Conservation (phyloP, 495 filamentous ascomycete genomes). For the Lentithecium fluviatile region DNA sequence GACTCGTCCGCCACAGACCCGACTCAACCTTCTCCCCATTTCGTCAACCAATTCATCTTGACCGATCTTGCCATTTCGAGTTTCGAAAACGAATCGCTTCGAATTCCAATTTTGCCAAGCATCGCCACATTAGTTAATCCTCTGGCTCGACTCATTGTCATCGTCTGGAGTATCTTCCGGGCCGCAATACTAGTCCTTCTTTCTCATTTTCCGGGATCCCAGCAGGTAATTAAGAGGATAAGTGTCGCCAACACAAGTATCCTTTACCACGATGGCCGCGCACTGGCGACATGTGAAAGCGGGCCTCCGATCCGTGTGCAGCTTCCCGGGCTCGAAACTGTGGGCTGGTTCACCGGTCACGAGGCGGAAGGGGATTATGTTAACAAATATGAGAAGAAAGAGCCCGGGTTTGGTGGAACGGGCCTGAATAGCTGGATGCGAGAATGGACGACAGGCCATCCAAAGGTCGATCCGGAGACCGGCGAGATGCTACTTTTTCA, state of each 20-base stretch:
- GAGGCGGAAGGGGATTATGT: slow-evolving; percentile 50
- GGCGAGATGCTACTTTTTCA: slow-evolving; percentile 65
- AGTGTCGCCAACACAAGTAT: slow-evolving; percentile 65
- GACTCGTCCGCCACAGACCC: slow-evolving; percentile 36
- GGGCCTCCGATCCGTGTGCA: slow-evolving; percentile 63
- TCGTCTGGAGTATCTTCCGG: slow-evolving; percentile 51
- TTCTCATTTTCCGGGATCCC: slow-evolving; percentile 54
- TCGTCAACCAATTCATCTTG: slow-evolving; percentile 63
- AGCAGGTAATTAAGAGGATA: slow-evolving; percentile 56
- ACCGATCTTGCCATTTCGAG: slow-evolving; percentile 61
- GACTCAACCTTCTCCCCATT: slow-evolving; percentile 51
- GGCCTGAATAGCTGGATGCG: slow-evolving; percentile 56
- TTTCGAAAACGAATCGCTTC: slow-evolving; percentile 44
- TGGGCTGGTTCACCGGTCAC: slow-evolving; percentile 65
- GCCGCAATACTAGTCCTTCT: slow-evolving; percentile 54
- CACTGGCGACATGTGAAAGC: slow-evolving; percentile 65
- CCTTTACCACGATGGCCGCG: slow-evolving; percentile 63
- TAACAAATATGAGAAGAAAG: slow-evolving; percentile 19
- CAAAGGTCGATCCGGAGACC: slow-evolving; percentile 58
- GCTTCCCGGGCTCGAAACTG: slow-evolving; percentile 59
- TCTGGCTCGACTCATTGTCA: slow-evolving; percentile 43
- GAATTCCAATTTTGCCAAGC: slow-evolving; percentile 58
- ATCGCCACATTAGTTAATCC: slow-evolving; percentile 61
- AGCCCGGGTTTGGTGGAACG: slow-evolving; percentile 50
- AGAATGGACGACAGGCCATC: slow-evolving; percentile 70